Percentiles rank a stretch among this genome's conserved stretches.
phyloP scores from a whole-genome alignment of 192 early-diverging fungal species.

The Phycomyces blakesleeanus region DNA sequence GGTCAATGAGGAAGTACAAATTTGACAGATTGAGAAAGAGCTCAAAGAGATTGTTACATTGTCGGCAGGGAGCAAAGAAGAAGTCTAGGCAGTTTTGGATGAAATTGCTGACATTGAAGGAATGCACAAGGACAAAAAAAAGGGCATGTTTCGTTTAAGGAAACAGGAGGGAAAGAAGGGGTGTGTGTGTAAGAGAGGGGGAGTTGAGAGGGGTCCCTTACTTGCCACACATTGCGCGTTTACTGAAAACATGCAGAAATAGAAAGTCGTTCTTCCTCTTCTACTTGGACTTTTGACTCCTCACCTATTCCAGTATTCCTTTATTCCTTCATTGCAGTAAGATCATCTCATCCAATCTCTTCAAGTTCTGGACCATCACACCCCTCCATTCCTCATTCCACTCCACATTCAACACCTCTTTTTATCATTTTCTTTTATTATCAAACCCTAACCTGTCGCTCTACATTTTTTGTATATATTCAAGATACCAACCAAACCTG shows the following conservation, averaged over 20 bases:
- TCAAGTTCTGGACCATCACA: not conserved
- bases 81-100: constrained; percentile 5
- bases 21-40: not conserved
- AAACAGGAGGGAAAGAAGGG: not conserved
- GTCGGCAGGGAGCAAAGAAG: not conserved
- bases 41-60: not conserved
- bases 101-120: not conserved
- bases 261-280: not conserved
- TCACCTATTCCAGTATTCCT: not conserved
- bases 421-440: too few relatives aligned
- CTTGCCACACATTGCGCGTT: constrained; percentile 4
- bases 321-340: not conserved
- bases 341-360: not conserved
- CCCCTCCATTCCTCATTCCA: too few relatives aligned
- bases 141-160: not conserved
- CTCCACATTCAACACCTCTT: too few relatives aligned
- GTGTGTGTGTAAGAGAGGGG: too few relatives aligned
- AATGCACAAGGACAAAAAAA: not conserved
- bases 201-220: not conserved
- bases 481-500: too few relatives aligned
- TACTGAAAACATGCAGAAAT: not conserved
- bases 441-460: too few relatives aligned
- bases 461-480: too few relatives aligned
- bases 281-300: not conserved
- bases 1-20: not conserved